These are phyloP conservation scores for Rhizophora mangle DNA, from an alignment of 345 rosid species.

Conservation along the genomic window DNA sequence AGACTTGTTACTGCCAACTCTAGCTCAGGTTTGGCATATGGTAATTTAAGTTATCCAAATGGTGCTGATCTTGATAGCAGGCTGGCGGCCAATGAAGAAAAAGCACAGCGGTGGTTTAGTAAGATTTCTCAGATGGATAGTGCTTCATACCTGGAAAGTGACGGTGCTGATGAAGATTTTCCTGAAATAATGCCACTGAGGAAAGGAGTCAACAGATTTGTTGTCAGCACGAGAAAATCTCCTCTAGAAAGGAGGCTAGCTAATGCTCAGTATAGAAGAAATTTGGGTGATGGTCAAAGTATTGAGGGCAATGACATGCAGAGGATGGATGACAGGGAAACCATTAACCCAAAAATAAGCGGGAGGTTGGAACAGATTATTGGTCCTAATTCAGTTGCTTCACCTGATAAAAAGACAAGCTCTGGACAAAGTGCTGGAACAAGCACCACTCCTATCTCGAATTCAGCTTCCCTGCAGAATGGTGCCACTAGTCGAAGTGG, in stretches of 20 bases:
- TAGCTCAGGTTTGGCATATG: conserved; percentile 30
- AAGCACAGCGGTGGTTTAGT: conserved; percentile 72
- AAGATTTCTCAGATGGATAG: conserved; percentile 62
- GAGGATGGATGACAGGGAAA: conserved; percentile 14
- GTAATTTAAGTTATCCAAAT: conserved; percentile 24
- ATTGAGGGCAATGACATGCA: conserved; percentile 13
- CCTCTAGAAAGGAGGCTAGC: conserved; percentile 36
- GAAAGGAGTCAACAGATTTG: conserved; percentile 35
- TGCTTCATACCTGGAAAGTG: conserved; percentile 38
- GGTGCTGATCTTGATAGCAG: conserved; percentile 45
- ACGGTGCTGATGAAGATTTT: conserved; percentile 27
- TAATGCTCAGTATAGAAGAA: conserved; percentile 39
- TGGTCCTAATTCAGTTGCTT: conserved; percentile 28
- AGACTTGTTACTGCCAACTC: conserved; percentile 28
- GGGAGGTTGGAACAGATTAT: conserved; percentile 43
- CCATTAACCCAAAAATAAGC: conserved; percentile 13
- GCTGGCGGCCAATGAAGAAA: conserved; percentile 71
- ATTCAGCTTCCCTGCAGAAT: conserved; percentile 24
- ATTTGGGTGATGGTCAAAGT: conserved; percentile 25
- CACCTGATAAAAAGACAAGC: not conserved
- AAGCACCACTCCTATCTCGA: conserved; percentile 12
- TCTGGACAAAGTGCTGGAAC: conserved; percentile 9
- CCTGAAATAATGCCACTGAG: conserved; percentile 37
- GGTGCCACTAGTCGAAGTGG: conserved; percentile 33
- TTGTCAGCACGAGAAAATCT: conserved; percentile 33